A percentile compares a stretch with the other conserved stretches of the same genome.
Evolutionary conservation across 805 yeast genomes (phyloP).

Genomic region (Candida yuanshanica): DNA sequence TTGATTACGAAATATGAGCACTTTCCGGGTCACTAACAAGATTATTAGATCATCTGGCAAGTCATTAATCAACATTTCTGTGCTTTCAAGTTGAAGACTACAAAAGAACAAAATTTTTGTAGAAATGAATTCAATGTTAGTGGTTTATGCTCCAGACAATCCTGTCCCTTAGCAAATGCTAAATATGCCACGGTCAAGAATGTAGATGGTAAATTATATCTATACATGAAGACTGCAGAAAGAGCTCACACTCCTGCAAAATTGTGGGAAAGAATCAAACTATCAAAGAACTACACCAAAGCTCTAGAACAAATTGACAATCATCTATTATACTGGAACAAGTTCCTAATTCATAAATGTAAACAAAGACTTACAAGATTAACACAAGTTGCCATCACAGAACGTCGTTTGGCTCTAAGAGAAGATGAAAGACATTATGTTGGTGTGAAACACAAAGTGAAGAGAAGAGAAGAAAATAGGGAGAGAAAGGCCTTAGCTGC

Average conservation of each 20-base stretch:
- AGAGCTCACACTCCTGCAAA: constrained; percentile 93
- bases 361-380: constrained; percentile 92
- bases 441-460: constrained; percentile 89
- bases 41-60: constrained; percentile 81
- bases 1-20: background rate
- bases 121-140: constrained; percentile 93
- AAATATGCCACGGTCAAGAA: constrained; percentile 83
- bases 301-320: constrained; percentile 88
- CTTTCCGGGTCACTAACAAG: constrained; percentile 6
- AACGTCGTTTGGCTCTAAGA: constrained; percentile 84
- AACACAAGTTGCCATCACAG: constrained; percentile 93
- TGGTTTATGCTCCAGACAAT: constrained; percentile 87
- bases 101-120: constrained; percentile 87
- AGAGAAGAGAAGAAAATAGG: constrained; percentile 88
- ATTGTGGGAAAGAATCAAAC: constrained; percentile 90
- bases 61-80: constrained; percentile 94
- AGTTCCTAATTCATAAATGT: constrained; percentile 84
- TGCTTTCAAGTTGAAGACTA: constrained; percentile 86
- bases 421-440: constrained; percentile 92
- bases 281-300: constrained; percentile 81
- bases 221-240: constrained; percentile 96
- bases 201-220: constrained; percentile 70
- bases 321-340: constrained; percentile 88
- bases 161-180: constrained; percentile 95
- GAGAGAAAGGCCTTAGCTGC: constrained; percentile 96